Evolutionary conservation across 495 filamentous ascomycete species (phyloP), one percentile per base, ranked within the genome.

Genomic region (Astrothelium subdiscretum): DNA sequence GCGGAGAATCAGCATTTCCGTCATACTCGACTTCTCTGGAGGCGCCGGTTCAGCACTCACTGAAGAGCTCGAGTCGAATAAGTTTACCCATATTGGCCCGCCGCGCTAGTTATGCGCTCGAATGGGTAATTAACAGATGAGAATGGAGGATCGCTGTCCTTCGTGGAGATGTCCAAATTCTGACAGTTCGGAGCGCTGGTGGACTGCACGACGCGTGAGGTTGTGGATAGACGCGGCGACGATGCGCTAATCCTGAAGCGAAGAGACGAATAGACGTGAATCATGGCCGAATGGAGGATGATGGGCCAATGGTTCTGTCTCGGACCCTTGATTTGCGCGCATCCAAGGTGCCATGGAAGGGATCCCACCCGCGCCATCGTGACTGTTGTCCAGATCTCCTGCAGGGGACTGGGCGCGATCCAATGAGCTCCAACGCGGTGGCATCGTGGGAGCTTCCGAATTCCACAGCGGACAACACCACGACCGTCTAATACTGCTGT

Each of bases 41-140:
- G 29, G 31, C 5, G 13, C 22, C 5, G 26, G 40, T 54, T 32
- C 31, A 20, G 40, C 58, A 77, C 87, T 62, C 82, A 95, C 91
- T 97, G 78, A 88, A 92, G 66, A 98, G 82, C 80, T 97, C 94
- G 44, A 98, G 85, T 63, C 90, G 85, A 69, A 95, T 87, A 71
- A 98, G 88, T 78, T 97, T 97, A 70, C 94, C 85, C 85, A 87
- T 87, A 31, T 72, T 81, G 74, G 62, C 65, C 59, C 15, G 20
- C 35, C 31, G 22, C 2, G 24, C 48, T 20, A 3, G 48, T 29
- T 29, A 29, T 20, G 24, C 48, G 48, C 48, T 26, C 2, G 3
- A 15, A 20, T 29, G 26, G 22, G 8, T 20, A 18, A 20, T 22
- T 5, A 20, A 48, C 13, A 22, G 43, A n/a, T 20, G 43, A 48